These are phyloP conservation scores for Vitis hybrid DNA, from an alignment of 177 flowering plant genomes.

Conservation along the genomic window DNA sequence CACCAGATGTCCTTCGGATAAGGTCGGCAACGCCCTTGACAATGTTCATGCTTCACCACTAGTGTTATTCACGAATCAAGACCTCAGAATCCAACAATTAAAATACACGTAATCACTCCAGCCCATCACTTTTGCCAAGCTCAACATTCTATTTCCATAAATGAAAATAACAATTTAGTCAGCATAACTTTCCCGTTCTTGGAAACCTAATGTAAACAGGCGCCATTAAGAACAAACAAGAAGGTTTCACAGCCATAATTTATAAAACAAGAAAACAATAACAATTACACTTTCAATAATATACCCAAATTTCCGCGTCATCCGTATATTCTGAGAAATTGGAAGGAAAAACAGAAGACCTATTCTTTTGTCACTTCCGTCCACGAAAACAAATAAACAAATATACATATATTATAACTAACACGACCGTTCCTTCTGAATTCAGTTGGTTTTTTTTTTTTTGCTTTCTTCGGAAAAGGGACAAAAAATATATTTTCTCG, in stretches of 20 bases:
- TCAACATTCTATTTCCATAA: not conserved
- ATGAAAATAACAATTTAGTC: not conserved
- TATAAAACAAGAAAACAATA: not conserved
- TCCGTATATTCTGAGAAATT: not conserved
- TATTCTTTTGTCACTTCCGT: not conserved
- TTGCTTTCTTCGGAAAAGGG: not conserved
- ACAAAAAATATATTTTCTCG: not conserved
- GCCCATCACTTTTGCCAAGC: conserved; percentile 12
- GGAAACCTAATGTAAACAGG: not conserved
- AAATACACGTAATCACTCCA: not conserved
- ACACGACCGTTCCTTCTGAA: not conserved
- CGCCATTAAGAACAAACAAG: not conserved
- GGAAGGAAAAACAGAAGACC: not conserved
- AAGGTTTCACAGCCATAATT: not conserved
- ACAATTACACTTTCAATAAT: not conserved
- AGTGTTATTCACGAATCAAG: conserved; percentile 19
- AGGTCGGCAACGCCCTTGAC: conserved; percentile 97
- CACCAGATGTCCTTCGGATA: conserved; percentile 71
- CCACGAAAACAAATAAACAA: not conserved
- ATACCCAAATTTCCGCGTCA: not conserved
- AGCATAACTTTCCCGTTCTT: not conserved
- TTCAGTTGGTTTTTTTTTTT: not conserved
- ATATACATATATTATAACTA: not conserved
- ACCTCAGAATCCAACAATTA: conserved; percentile 4
- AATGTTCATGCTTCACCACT: conserved; percentile 68